phyloP scores from a whole-genome alignment of 1,284 basidiomycete genomes.

The Ustilago xerochloae region DNA sequence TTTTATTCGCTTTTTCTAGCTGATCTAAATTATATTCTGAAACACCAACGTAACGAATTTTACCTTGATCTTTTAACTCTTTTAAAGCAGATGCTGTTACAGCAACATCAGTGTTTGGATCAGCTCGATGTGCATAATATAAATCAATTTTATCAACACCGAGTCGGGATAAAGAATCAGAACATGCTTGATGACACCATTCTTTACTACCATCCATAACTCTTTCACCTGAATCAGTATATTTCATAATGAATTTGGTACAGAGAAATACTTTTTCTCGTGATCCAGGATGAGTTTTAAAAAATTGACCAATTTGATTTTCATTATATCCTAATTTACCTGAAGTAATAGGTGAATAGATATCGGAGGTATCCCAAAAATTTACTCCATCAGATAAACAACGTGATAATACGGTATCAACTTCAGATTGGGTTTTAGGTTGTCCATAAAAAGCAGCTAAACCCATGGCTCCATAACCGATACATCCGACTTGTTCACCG shows the following conservation, averaged over 20 bases:
- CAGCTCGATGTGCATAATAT: constrained; percentile 69
- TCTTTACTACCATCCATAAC: constrained; percentile 47
- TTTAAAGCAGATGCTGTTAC: constrained; percentile 83
- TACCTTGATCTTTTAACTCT: constrained; percentile 76
- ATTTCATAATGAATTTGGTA: constrained; percentile 68
- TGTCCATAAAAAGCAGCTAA: constrained; percentile 53
- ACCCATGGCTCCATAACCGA: constrained; percentile 54
- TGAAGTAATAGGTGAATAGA: constrained; percentile 40
- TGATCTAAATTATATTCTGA: constrained; percentile 63
- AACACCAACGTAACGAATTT: constrained; percentile 80
- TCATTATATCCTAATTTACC: constrained; percentile 67
- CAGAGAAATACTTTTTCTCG: constrained; percentile 69
- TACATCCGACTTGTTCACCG: constrained; percentile 32
- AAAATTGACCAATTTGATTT: constrained; percentile 66
- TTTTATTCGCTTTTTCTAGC: constrained; percentile 45
- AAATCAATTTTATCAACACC: constrained; percentile 68
- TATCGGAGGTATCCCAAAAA: constrained; percentile 53
- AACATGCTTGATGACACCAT: constrained; percentile 67
- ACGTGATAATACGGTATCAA: constrained; percentile 32
- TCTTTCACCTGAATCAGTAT: constrained; percentile 27
- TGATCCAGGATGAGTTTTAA: constrained; percentile 57
- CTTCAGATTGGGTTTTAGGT: constrained; percentile 18
- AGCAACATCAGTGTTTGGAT: constrained; percentile 73
- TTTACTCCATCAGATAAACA: constrained; percentile 41
- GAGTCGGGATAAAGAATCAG: constrained; percentile 65